A percentile compares a stretch with the other conserved stretches of the same genome.
phyloP scores from a whole-genome alignment of 2,329 filamentous ascomycete genomes.

The Colletotrichum neosansevieriae region DNA sequence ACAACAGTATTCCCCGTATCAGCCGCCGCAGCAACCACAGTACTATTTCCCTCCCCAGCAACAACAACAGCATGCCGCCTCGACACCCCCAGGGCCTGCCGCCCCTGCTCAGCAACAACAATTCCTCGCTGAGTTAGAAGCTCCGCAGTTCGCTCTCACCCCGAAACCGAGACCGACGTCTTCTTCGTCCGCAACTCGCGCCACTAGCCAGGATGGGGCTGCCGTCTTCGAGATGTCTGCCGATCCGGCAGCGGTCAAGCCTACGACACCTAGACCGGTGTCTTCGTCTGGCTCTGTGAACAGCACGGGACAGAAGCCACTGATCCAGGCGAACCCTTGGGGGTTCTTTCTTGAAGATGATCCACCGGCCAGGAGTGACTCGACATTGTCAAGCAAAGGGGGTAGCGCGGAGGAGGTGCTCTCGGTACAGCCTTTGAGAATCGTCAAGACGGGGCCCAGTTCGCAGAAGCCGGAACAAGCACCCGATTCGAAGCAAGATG shows the following conservation, averaged over 20 bases:
- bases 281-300: not conserved
- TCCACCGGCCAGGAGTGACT: not conserved
- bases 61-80: constrained; percentile 26
- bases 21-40: constrained; percentile 29
- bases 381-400: not conserved
- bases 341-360: constrained; percentile 39
- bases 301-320: constrained; percentile 8
- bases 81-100: not conserved
- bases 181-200: constrained; percentile 2
- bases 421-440: constrained; percentile 31
- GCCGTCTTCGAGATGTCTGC: constrained; percentile 33
- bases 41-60: constrained; percentile 27
- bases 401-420: constrained; percentile 7
- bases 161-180: constrained; percentile 18
- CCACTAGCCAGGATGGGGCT: not conserved
- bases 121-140: constrained; percentile 40
- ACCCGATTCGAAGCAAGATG: not conserved
- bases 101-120: constrained; percentile 23
- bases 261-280: not conserved
- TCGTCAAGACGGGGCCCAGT: constrained; percentile 32
- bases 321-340: constrained; percentile 41
- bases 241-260: constrained; percentile 9
- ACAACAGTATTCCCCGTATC: constrained; percentile 7
- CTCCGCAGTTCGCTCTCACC: not conserved
- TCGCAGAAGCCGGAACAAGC: not conserved